A percentile compares a stretch with the other conserved stretches of the same genome.
Evolutionary conservation across 164 flowering plant genomes (phyloP).

Genomic region (Vitis rupestris): DNA sequence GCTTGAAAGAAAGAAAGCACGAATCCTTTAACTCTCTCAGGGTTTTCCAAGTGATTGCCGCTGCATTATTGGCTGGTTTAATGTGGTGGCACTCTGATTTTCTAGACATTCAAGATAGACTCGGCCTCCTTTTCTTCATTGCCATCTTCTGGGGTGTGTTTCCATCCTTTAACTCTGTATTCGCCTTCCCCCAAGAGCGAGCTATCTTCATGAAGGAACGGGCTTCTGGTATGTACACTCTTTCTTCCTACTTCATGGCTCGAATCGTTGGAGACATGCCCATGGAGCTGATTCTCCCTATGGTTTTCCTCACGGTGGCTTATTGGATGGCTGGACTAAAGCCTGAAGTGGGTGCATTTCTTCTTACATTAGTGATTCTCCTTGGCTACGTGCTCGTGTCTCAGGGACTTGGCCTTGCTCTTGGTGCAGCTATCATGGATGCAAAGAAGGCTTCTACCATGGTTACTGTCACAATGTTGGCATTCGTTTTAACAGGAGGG

Average conservation of each 20-base stretch:
- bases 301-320: conserved; percentile 39
- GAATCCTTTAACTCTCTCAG: conserved; percentile 67
- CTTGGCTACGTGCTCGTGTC: conserved; percentile 76
- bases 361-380: conserved; percentile 46
- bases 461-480: conserved; percentile 75
- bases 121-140: conserved; percentile 83
- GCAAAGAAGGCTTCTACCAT: conserved; percentile 79
- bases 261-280: conserved; percentile 67
- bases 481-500: conserved; percentile 79
- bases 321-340: conserved; percentile 83
- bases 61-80: conserved; percentile 55
- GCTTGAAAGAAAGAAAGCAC: conserved; percentile 73
- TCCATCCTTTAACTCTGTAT: conserved; percentile 66
- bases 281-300: conserved; percentile 86
- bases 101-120: conserved; percentile 64
- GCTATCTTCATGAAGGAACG: conserved; percentile 71
- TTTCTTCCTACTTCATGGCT: conserved; percentile 85
- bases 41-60: conserved; percentile 70
- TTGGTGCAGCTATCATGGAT: conserved; percentile 89
- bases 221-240: conserved; percentile 80
- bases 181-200: conserved; percentile 89
- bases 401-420: conserved; percentile 79
- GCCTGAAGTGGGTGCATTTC: conserved; percentile 47
- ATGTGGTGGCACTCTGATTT: conserved; percentile 91
- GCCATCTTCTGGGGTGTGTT: conserved; percentile 91